A percentile compares a stretch with the other conserved stretches of the same genome.
phyloP scores from a whole-genome alignment of 2,329 filamentous ascomycete species.

The Talaromyces islandicus region DNA sequence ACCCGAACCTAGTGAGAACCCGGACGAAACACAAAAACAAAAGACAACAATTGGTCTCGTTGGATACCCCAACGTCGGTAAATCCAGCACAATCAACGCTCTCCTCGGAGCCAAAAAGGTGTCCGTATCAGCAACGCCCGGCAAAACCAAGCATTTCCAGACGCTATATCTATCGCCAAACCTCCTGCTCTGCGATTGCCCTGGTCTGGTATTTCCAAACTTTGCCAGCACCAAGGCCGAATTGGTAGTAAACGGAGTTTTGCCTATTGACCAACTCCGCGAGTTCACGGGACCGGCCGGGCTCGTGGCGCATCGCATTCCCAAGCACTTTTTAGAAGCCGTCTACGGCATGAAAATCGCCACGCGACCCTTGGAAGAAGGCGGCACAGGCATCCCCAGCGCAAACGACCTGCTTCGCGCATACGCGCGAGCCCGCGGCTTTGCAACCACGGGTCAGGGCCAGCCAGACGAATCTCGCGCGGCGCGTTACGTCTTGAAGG shows the following conservation, averaged over 20 bases:
- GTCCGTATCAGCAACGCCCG: conserved; percentile 91
- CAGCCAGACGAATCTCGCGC: conserved; percentile 92
- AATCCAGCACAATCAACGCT: conserved; percentile 98
- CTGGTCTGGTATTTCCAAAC: conserved; percentile 96
- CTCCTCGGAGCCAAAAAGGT: conserved; percentile 98
- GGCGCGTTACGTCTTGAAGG: conserved; percentile 83
- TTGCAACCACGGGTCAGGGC: conserved; percentile 80
- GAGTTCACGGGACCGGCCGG: conserved; percentile 84
- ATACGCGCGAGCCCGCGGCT: conserved; percentile 84
- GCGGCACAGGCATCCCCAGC: conserved; percentile 80
- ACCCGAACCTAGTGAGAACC: conserved; percentile 46
- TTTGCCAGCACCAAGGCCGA: conserved; percentile 96
- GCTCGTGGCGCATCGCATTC: conserved; percentile 78
- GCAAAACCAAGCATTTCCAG: conserved; percentile 99
- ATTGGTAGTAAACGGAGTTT: conserved; percentile 86
- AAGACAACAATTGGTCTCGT: conserved; percentile 91
- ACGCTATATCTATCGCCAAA: conserved; percentile 89
- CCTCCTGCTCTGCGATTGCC: conserved; percentile 93
- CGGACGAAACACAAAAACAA: conserved; percentile 40
- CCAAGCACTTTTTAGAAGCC: conserved; percentile 81
- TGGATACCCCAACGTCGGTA: conserved; percentile 97
- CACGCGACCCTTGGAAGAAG: conserved; percentile 77
- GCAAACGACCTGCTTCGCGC: conserved; percentile 78
- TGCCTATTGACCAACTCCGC: conserved; percentile 93
- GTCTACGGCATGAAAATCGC: conserved; percentile 88